Percentiles rank a stretch among this genome's conserved stretches.
These are phyloP conservation scores for Hansfordia pulvinata DNA, from an alignment of 2,329 filamentous ascomycete species.

Conservation along the genomic window DNA sequence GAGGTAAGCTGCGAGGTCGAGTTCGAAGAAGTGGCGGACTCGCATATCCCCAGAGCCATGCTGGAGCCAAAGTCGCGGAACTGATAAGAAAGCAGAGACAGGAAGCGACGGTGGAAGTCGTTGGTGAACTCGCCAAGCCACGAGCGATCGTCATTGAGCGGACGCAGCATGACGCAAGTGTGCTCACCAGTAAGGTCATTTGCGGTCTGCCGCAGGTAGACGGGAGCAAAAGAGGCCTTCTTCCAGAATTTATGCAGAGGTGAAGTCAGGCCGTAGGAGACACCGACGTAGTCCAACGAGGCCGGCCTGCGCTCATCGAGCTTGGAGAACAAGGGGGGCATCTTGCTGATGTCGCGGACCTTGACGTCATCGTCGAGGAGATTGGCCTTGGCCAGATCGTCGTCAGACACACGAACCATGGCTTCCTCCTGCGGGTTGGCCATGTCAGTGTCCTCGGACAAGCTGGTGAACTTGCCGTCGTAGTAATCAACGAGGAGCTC, in stretches of 20 bases:
- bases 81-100: conserved; percentile 80
- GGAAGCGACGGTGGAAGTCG: conserved; percentile 91
- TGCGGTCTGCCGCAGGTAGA: conserved; percentile 88
- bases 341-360: conserved; percentile 76
- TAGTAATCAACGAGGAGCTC: conserved; percentile 86
- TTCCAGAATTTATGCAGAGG: conserved; percentile 96
- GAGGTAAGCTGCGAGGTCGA: too few species aligned
- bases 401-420: conserved; percentile 72
- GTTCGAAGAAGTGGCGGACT: conserved; percentile 72
- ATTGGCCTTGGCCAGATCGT: conserved; percentile 61
- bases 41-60: conserved; percentile 74
- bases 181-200: conserved; percentile 97
- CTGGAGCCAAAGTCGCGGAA: conserved; percentile 72
- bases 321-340: conserved; percentile 88
- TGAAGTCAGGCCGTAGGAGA: conserved; percentile 84
- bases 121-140: conserved; percentile 87
- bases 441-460: conserved; percentile 56
- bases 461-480: conserved; percentile 76
- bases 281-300: conserved; percentile 80
- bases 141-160: conserved; percentile 58
- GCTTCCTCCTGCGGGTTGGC: conserved; percentile 41
- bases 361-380: conserved; percentile 81
- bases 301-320: conserved; percentile 72
- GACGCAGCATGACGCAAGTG: conserved; percentile 91
- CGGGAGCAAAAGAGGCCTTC: conserved; percentile 68